Evolutionary conservation across 1,284 basidiomycete species (phyloP).

Genomic region (Tylopilus sp.): DNA sequence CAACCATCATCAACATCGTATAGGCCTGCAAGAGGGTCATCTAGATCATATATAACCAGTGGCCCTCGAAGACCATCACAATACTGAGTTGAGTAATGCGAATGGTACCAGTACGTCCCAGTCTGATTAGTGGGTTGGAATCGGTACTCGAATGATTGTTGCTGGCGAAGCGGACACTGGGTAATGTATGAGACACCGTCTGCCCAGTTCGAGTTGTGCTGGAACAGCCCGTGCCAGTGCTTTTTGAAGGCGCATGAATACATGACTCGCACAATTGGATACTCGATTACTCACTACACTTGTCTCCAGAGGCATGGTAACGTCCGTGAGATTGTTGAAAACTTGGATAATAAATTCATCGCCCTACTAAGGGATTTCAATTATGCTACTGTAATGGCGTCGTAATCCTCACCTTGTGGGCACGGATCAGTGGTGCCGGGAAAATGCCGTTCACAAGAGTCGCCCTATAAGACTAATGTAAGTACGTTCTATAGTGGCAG

Average conservation of each 20-base stretch:
- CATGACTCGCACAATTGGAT: background rate
- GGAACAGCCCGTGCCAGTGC: slow-evolving; percentile 48
- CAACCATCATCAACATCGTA: slow-evolving; percentile 53
- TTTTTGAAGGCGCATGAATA: slow-evolving; percentile 14
- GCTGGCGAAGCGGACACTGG: slow-evolving; percentile 40
- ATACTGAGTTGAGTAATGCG: background rate
- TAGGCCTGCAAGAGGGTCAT: slow-evolving; percentile 45
- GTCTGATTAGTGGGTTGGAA: slow-evolving; percentile 33
- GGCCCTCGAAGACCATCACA: slow-evolving; percentile 50
- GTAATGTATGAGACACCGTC: slow-evolving; percentile 45
- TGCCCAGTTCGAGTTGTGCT: slow-evolving; percentile 37
- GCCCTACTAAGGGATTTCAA: slow-evolving; percentile 13
- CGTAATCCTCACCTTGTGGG: slow-evolving; percentile 26
- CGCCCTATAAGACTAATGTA: slow-evolving; percentile 22
- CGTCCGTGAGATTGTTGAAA: slow-evolving; percentile 43
- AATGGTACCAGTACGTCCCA: background rate
- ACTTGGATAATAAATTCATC: slow-evolving; percentile 38
- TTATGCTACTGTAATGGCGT: background rate
- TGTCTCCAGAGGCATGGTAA: slow-evolving; percentile 42
- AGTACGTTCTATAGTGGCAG: background rate
- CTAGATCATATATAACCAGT: slow-evolving; percentile 49
- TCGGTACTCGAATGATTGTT: slow-evolving; percentile 27
- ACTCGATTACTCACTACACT: slow-evolving; percentile 39
- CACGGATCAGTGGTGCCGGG: slow-evolving; percentile 39
- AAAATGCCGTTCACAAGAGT: slow-evolving; percentile 35